Evolutionary conservation across 768 basidiomycete genomes (phyloP).

Genomic region (Agrocybe praecox): DNA sequence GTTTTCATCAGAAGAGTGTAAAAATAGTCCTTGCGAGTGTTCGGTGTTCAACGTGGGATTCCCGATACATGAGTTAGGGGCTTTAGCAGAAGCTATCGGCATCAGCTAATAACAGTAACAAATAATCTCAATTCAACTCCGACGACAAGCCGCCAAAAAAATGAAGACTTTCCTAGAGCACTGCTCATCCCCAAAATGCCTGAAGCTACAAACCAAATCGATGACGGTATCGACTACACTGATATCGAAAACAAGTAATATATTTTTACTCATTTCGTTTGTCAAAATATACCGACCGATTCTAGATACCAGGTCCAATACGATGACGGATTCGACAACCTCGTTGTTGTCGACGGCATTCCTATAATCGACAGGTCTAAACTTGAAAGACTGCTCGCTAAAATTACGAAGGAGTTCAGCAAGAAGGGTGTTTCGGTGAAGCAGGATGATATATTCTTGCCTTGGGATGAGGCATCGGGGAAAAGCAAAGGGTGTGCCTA

Average conservation of each 20-base stretch:
- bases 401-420: slow-evolving; percentile 82
- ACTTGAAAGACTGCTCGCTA: slow-evolving; percentile 77
- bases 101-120: neutral
- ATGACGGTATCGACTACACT: slow-evolving; percentile 80
- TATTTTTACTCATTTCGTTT: neutral
- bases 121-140: slow-evolving; percentile 18
- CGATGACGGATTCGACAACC: slow-evolving; percentile 88
- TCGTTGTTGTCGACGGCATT: slow-evolving; percentile 90
- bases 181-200: slow-evolving; percentile 41
- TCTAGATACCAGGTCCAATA: slow-evolving; percentile 82
- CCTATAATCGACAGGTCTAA: slow-evolving; percentile 89
- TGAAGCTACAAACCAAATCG: slow-evolving; percentile 39
- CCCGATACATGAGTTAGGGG: neutral
- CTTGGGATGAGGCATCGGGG: slow-evolving; percentile 81
- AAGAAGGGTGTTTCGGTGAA: slow-evolving; percentile 80
- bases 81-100: neutral
- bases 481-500: slow-evolving; percentile 88
- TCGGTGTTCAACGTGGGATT: neutral
- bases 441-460: slow-evolving; percentile 79
- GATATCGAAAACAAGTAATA: slow-evolving; percentile 87
- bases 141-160: slow-evolving; percentile 17
- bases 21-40: neutral
- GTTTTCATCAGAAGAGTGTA: neutral
- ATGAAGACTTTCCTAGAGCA: slow-evolving; percentile 17
- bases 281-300: slow-evolving; percentile 2